A percentile compares a stretch with the other conserved stretches of the same genome.
phyloP scores from a whole-genome alignment of 768 basidiomycete genomes.

The Amanita pallidorosea region DNA sequence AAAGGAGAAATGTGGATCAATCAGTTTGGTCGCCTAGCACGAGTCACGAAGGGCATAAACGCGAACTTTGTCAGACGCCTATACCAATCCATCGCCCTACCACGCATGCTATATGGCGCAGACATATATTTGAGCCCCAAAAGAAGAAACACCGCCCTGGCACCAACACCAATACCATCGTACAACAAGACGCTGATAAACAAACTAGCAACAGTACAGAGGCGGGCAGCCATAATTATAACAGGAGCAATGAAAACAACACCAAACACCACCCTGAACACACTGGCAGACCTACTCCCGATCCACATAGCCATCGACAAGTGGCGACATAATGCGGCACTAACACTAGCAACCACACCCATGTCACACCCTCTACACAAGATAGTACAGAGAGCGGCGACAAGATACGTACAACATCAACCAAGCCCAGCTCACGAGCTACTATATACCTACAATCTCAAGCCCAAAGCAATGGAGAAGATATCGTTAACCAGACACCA shows the following conservation, averaged over 20 bases:
- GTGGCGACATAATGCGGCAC: neutral
- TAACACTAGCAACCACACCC: neutral
- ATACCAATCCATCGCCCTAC: neutral
- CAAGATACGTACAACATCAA: neutral
- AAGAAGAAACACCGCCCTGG: neutral
- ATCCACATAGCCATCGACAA: neutral
- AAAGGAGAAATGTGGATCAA: neutral
- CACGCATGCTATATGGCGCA: neutral
- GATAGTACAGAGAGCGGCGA: neutral
- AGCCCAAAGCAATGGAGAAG: neutral
- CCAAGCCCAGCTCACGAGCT: neutral
- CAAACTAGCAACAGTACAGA: neutral
- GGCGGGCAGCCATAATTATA: neutral
- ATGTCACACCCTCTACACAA: neutral
- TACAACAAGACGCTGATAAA: neutral
- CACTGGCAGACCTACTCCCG: neutral
- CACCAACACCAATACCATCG: neutral
- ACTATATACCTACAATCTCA: neutral
- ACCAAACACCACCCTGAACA: neutral
- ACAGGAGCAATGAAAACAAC: neutral
- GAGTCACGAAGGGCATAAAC: neutral
- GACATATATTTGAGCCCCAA: neutral
- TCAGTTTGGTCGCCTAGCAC: neutral
- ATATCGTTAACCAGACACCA: neutral
- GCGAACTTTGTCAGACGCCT: neutral